These are phyloP conservation scores for Claviceps fusiformis DNA, from an alignment of 2,329 filamentous ascomycete genomes.

Conservation along the genomic window DNA sequence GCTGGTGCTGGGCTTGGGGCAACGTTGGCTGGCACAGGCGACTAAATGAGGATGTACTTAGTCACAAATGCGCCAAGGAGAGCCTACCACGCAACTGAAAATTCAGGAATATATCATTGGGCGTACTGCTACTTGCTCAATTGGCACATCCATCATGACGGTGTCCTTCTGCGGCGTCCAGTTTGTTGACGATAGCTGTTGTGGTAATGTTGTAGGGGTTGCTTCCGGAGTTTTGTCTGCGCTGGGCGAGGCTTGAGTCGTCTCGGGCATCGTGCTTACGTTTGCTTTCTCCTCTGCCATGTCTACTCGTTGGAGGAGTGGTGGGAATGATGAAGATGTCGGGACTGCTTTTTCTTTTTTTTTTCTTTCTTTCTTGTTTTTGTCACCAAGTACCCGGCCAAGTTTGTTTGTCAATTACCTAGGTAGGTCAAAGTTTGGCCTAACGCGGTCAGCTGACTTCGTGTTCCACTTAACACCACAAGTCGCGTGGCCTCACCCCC, in stretches of 20 bases:
- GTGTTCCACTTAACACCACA: constrained; percentile 12
- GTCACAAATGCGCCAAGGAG: background rate
- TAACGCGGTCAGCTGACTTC: constrained; percentile 24
- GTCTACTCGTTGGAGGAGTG: background rate
- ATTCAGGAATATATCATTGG: background rate
- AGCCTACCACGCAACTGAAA: background rate
- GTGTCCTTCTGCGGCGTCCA: constrained; percentile 23
- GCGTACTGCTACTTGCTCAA: constrained; percentile 27
- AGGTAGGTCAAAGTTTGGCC: background rate
- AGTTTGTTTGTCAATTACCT: background rate
- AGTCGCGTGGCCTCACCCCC: constrained; percentile 3
- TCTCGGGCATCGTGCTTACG: constrained; percentile 9
- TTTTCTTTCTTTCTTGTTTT: too few species aligned
- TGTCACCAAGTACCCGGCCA: background rate
- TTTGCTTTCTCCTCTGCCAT: constrained; percentile 20
- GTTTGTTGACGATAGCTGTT: constrained; percentile 2
- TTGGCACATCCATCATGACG: constrained; percentile 29
- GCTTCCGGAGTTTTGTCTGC: constrained; percentile 11
- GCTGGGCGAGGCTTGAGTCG: constrained; percentile 10
- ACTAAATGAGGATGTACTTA: constrained; percentile 9
- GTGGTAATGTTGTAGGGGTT: constrained; percentile 7
- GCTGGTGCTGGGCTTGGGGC: constrained; percentile 28
- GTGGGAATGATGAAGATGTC: background rate
- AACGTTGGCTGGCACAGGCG: constrained; percentile 23
- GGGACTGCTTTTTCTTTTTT: background rate